Base-by-base conservation (phyloP, 495 filamentous ascomycete species). In the Cercophora samala region DNA sequence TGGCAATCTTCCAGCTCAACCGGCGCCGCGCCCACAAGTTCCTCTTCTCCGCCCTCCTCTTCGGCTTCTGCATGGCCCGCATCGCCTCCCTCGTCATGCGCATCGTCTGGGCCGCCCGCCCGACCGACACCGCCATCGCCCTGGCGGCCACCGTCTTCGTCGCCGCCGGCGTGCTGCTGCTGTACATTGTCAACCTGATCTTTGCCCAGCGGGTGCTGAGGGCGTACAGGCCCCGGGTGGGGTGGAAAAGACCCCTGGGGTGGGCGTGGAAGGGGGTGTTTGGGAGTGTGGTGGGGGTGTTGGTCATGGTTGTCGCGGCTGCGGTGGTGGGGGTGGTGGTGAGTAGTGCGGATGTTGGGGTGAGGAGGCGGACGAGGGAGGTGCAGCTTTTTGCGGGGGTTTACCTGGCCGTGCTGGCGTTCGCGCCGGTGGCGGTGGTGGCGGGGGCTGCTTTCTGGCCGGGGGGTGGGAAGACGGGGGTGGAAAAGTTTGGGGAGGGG, bases 61-160 rank as follows among this genome's bases (percentile, higher is more conserved):
- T 92, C 71, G 92, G 87, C 64, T 93, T 97, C 82, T 95, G 87
- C 79, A 86, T 90, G 81, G 84, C 90, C 5, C 83, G 93, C 29
- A 83, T 89, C 54, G 72, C 82, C 25, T 87, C 92, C 0, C 86
- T 87, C 59, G 72, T 79, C 11, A 78, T 94, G 71, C 88, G 93
- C 22, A 91, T 84, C 62, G 80, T 73, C 63, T 90, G 85, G 86
- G 79, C 85, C 9, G 74, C 69, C 46, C 64, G 81, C 58, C 79
- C 73, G 0, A 65, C 23, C 18, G 82, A 88, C 68, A 66, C 86
- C 52, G 71, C 66, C 52, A 58, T 94, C 13, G 88, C 85, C 3
- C 89, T 97, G 58, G 89, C 91, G 0, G 87, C 93, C 0, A 78
- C 84, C 56, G 83, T 96, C 71, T 87, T 96, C 64, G 85, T 92